A percentile compares a stretch with the other conserved stretches of the same genome.
phyloP scores from a whole-genome alignment of 345 rosid species.

The Eucalyptus marginata region DNA sequence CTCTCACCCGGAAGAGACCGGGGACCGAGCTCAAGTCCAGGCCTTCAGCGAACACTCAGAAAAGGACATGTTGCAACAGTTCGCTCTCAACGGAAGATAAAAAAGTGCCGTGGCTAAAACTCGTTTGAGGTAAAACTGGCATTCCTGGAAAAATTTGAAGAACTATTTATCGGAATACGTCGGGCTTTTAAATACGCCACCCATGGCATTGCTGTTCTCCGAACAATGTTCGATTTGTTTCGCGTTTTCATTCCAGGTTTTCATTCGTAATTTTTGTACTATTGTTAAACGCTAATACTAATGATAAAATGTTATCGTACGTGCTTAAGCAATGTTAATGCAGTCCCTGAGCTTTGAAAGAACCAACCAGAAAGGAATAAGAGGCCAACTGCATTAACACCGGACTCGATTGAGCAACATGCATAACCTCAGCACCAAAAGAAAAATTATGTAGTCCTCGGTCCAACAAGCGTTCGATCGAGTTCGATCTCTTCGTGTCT shows the following conservation, averaged over 20 bases:
- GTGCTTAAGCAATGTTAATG: background rate
- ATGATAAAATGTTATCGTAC: background rate
- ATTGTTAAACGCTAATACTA: background rate
- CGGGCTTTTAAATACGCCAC: background rate
- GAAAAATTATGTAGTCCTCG: background rate
- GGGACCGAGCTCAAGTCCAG: background rate
- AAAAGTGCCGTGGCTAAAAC: background rate
- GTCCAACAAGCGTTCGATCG: background rate
- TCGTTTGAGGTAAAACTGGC: background rate
- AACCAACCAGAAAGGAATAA: background rate
- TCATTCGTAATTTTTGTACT: background rate
- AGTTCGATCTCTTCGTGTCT: background rate
- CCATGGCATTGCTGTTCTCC: background rate
- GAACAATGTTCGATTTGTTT: background rate
- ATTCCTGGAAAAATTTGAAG: background rate
- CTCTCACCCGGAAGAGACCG: background rate
- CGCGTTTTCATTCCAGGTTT: background rate
- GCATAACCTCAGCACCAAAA: background rate
- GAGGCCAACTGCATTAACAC: background rate
- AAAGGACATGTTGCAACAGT: background rate
- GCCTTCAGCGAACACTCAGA: background rate
- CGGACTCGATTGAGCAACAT: background rate
- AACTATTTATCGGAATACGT: background rate
- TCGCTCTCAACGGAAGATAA: background rate
- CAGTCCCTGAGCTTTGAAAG: background rate